A percentile compares a stretch with the other conserved stretches of the same genome.
Conservation (phyloP, 177 flowering plant genomes). For the Vitis hybrid region DNA sequence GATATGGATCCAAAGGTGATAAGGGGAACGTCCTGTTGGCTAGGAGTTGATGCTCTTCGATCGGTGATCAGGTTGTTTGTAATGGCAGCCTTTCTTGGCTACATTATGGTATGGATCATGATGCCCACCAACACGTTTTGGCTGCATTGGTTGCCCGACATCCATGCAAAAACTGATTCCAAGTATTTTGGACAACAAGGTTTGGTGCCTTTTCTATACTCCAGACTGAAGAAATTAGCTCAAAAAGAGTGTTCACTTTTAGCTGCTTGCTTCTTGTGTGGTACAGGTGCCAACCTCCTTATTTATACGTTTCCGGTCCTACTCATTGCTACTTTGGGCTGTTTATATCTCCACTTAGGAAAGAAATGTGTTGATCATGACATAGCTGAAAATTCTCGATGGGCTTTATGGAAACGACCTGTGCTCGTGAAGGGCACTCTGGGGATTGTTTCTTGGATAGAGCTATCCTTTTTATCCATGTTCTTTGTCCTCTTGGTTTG, state of each 20-base stretch:
- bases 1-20: no score
- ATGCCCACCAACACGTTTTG: constrained; percentile 28
- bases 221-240: no score
- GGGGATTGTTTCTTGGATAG: constrained; percentile 31
- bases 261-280: neutral
- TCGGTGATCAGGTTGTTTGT: constrained; percentile 13
- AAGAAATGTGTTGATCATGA: neutral
- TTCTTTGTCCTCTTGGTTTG: constrained; percentile 31
- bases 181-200: constrained; percentile 33
- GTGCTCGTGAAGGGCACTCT: constrained; percentile 27
- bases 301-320: constrained; percentile 12
- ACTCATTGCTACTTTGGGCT: constrained; percentile 7
- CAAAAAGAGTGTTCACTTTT: no score
- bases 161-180: constrained; percentile 13
- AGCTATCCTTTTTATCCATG: constrained; percentile 26
- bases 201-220: neutral
- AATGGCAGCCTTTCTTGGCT: constrained; percentile 22
- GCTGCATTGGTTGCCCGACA: constrained; percentile 21
- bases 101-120: constrained; percentile 33
- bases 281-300: constrained; percentile 19
- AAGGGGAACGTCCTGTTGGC: no score
- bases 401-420: constrained; percentile 24
- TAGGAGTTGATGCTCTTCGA: no score
- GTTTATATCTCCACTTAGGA: constrained; percentile 13
- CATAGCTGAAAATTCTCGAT: neutral